Evolutionary conservation across 225 moss, liverwort and hornwort species (phyloP).

Genomic region (Sphagnum contortum): DNA sequence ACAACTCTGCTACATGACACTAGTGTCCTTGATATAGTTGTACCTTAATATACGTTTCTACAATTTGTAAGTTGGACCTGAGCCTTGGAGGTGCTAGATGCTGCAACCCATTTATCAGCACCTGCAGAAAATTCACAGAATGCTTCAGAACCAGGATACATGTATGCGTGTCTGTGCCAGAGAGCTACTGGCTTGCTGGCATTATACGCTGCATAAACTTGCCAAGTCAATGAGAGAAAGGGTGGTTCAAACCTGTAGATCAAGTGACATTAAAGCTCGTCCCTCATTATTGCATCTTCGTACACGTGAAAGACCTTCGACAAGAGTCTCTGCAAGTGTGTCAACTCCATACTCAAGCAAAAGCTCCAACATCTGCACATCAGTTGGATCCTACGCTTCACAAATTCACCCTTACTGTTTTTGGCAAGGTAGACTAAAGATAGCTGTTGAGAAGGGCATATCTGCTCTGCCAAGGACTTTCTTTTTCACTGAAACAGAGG

Average conservation of each 20-base stretch:
- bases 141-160: slow-evolving; percentile 2
- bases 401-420: too few species aligned
- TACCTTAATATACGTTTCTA: slow-evolving; percentile 94
- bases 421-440: too few species aligned
- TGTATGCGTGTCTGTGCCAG: too few species aligned
- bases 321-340: slow-evolving; percentile 73
- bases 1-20: neutral
- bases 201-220: too few species aligned
- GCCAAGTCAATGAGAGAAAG: too few species aligned
- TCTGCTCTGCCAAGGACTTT: too few species aligned
- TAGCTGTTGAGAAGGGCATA: too few species aligned
- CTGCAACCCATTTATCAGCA: slow-evolving; percentile 87
- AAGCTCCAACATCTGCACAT: slow-evolving; percentile 64
- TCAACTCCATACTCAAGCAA: slow-evolving; percentile 93
- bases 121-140: slow-evolving; percentile 31
- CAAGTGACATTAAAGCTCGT: slow-evolving; percentile 97
- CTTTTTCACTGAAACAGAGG: too few species aligned
- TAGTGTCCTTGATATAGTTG: neutral
- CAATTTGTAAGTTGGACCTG: slow-evolving; percentile 77
- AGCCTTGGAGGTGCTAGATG: slow-evolving; percentile 81
- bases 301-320: slow-evolving; percentile 89
- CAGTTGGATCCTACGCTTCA: neutral
- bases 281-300: slow-evolving; percentile 95
- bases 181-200: too few species aligned
- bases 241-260: slow-evolving; percentile 64